Evolutionary conservation across 1,284 basidiomycete genomes (phyloP).

Genomic region (Pascua sp.): DNA sequence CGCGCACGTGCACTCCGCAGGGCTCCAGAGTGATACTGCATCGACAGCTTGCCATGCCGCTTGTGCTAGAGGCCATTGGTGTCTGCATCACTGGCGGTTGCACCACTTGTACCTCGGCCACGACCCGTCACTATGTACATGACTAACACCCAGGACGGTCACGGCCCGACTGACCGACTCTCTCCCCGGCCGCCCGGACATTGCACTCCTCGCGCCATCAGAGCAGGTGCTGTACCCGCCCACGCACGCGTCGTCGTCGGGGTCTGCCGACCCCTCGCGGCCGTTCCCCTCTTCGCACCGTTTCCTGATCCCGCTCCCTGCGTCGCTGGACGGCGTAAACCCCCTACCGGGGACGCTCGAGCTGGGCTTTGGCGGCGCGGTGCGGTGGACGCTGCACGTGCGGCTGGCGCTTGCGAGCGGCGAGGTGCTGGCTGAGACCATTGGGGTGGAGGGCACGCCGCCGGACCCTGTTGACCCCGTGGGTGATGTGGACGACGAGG

Average conservation of each 20-base stretch:
- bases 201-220: constrained; percentile 26
- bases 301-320: constrained; percentile 36
- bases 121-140: not conserved
- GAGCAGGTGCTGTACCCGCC: constrained; percentile 30
- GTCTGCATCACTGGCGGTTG: no score
- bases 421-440: constrained; percentile 22
- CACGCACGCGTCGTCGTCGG: not conserved
- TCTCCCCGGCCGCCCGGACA: constrained; percentile 25
- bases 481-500: constrained; percentile 11
- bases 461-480: constrained; percentile 9
- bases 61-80: no score
- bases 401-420: constrained; percentile 23
- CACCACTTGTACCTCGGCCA: not conserved
- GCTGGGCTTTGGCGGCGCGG: constrained; percentile 24
- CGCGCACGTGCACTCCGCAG: no score
- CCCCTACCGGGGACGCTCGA: constrained; percentile 41
- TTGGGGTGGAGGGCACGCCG: constrained; percentile 40
- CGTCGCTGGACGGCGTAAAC: constrained; percentile 8
- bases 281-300: constrained; percentile 34
- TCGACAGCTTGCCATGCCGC: no score
- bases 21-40: no score
- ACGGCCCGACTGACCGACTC: constrained; percentile 27
- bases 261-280: constrained; percentile 9
- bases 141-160: constrained; percentile 25
- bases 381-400: constrained; percentile 34